These are phyloP conservation scores for Blastocystis sp. DNA, from an alignment of 352 stramenopile species.

Conservation along the genomic window DNA sequence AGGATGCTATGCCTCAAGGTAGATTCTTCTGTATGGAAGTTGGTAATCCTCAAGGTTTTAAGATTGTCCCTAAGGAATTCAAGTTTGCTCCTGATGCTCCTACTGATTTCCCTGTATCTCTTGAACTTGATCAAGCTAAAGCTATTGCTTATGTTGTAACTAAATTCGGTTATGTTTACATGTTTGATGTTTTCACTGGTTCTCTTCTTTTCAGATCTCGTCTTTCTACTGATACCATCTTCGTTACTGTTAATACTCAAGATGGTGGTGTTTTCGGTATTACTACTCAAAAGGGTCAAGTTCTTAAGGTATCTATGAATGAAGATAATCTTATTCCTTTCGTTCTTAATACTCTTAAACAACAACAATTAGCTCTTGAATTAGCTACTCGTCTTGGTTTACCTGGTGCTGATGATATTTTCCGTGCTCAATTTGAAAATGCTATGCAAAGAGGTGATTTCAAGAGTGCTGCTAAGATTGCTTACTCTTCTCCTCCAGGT, in stretches of 20 bases:
- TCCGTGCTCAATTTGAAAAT: slow-evolving; percentile 88
- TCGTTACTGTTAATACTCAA: slow-evolving; percentile 61
- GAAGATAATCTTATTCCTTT: slow-evolving; percentile 89
- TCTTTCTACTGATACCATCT: slow-evolving; percentile 88
- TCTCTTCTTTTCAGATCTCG: slow-evolving; percentile 90
- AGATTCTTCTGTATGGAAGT: slow-evolving; percentile 88
- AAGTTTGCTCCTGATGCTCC: slow-evolving; percentile 79
- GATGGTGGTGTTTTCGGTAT: slow-evolving; percentile 89
- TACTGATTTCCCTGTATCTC: slow-evolving; percentile 90
- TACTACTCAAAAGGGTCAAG: slow-evolving; percentile 74
- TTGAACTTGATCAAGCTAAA: slow-evolving; percentile 68
- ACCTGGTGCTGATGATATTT: slow-evolving; percentile 87
- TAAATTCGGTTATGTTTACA: slow-evolving; percentile 97
- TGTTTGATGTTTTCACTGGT: slow-evolving; percentile 93
- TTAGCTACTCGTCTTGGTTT: slow-evolving; percentile 81
- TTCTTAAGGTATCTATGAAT: slow-evolving; percentile 90
- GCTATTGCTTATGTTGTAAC: slow-evolving; percentile 94
- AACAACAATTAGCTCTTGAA: slow-evolving; percentile 79
- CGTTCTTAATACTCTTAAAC: slow-evolving; percentile 83
- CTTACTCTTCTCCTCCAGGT: slow-evolving; percentile 53
- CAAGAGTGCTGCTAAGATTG: slow-evolving; percentile 56
- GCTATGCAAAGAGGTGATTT: slow-evolving; percentile 73
- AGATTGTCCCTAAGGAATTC: slow-evolving; percentile 70
- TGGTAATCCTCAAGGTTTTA: slow-evolving; percentile 77
- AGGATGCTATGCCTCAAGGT: slow-evolving; percentile 40